Percentiles rank a stretch among this genome's conserved stretches.
phyloP scores from a whole-genome alignment of 2,329 filamentous ascomycete genomes.

The Cladophialophora exuberans region DNA sequence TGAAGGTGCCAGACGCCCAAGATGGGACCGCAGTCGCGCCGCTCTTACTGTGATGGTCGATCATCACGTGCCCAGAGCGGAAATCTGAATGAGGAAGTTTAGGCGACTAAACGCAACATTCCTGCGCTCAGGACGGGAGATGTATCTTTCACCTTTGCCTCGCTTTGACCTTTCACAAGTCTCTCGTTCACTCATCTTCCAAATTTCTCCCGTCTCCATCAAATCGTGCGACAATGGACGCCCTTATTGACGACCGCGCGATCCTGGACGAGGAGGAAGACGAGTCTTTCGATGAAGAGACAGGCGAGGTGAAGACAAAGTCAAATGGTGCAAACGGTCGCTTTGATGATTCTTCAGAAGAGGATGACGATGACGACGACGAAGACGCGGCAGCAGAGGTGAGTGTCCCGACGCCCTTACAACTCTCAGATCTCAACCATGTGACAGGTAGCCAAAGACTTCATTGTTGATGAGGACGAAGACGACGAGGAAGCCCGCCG shows the following conservation, averaged over 20 bases:
- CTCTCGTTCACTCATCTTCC: no score
- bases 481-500: constrained; percentile 75
- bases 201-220: background rate
- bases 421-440: background rate
- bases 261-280: constrained; percentile 84
- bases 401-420: constrained; percentile 35
- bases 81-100: no score
- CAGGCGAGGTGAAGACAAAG: constrained; percentile 58
- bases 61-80: no score
- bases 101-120: no score
- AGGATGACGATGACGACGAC: constrained; percentile 90
- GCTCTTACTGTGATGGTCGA: no score
- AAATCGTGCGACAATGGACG: constrained; percentile 24
- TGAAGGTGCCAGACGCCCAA: no score
- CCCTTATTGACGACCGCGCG: constrained; percentile 82
- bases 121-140: no score
- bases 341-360: constrained; percentile 84
- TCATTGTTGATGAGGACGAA: constrained; percentile 92
- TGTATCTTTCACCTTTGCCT: no score
- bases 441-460: constrained; percentile 81
- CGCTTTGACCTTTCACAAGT: no score
- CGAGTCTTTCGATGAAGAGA: constrained; percentile 78
- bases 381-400: constrained; percentile 82
- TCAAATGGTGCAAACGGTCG: constrained; percentile 46
- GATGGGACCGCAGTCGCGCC: no score